phyloP scores from a whole-genome alignment of 192 early-diverging fungal species.

The Chytriomyces confervae region DNA sequence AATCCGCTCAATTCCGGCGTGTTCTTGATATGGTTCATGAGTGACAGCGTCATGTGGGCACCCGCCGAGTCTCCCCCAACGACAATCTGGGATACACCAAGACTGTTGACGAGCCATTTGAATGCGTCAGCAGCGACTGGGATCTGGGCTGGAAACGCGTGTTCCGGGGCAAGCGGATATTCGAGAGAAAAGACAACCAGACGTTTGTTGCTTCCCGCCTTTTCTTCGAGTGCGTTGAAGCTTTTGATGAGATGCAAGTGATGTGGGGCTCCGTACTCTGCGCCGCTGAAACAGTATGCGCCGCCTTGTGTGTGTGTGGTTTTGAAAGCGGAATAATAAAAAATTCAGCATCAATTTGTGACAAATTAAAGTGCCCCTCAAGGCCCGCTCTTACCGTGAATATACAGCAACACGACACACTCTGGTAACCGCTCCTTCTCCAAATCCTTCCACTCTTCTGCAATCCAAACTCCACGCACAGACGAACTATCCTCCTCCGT shows the following conservation, averaged over 20 bases:
- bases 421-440: not conserved
- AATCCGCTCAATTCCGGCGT: not conserved
- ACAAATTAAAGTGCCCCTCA: not conserved
- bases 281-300: constrained; percentile 9
- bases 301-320: not conserved
- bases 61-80: constrained; percentile 48
- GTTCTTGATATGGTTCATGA: constrained; percentile 14
- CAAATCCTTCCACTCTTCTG: not conserved
- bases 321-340: not conserved
- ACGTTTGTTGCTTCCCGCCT: not conserved
- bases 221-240: constrained; percentile 8
- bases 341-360: not conserved
- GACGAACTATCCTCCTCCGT: too few relatives aligned
- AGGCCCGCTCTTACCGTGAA: constrained; percentile 7
- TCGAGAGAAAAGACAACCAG: constrained; percentile 39
- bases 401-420: not conserved
- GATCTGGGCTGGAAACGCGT: constrained; percentile 19
- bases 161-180: constrained; percentile 39
- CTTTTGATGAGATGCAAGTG: constrained; percentile 2
- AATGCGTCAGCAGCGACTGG: constrained; percentile 26
- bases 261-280: not conserved
- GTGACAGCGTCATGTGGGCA: constrained; percentile 36
- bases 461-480: constrained; percentile 4
- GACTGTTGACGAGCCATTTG: constrained; percentile 23
- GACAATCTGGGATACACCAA: constrained; percentile 24